Percentiles rank a stretch among this genome's conserved stretches.
phyloP scores from a whole-genome alignment of 2,329 filamentous ascomycete species.

The Fusarium poae region DNA sequence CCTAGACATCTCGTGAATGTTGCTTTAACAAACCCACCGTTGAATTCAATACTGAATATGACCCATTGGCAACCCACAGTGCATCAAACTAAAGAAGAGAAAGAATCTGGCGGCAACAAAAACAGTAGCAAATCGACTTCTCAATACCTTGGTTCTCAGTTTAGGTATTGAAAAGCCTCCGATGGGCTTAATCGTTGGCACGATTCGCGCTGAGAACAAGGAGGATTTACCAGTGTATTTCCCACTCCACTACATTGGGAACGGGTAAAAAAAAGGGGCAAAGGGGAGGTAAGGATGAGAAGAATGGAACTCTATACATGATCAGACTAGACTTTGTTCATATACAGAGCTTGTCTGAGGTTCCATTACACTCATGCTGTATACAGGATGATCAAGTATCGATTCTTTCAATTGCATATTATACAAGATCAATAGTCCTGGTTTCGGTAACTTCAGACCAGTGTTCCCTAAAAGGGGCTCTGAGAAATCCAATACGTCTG shows the following conservation, averaged over 20 bases:
- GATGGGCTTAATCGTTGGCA: constrained; percentile 1
- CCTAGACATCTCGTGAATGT: not conserved
- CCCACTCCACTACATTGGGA: not conserved
- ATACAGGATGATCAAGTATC: not conserved
- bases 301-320: not conserved
- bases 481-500: not conserved
- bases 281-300: not conserved
- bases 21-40: not conserved
- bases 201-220: constrained; percentile 2
- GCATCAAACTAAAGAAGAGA: too few species aligned
- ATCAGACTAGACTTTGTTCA: not conserved
- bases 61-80: not conserved
- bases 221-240: not conserved
- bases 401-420: not conserved
- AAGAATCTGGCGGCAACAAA: not conserved
- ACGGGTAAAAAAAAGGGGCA: not conserved
- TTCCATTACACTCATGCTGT: not conserved
- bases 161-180: too few species aligned
- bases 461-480: not conserved
- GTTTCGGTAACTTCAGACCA: not conserved
- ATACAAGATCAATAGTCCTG: not conserved
- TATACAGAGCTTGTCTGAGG: not conserved
- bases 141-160: not conserved
- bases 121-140: not conserved
- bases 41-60: not conserved